A percentile compares a stretch with the other conserved stretches of the same genome.
Conservation (phyloP, 192 early-diverging fungal genomes). For the Phycomyces nitens region DNA sequence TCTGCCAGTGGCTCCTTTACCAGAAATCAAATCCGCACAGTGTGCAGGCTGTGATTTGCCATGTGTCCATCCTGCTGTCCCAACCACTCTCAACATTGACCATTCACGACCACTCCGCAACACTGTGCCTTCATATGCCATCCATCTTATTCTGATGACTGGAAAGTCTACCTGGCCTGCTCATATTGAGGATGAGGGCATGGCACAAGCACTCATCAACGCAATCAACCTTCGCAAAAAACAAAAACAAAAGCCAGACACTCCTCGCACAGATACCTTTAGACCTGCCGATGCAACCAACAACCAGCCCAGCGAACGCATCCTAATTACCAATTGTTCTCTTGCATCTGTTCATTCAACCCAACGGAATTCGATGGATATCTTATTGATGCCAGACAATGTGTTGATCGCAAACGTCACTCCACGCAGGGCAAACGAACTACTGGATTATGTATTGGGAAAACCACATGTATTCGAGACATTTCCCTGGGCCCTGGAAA, state of each 20-base stretch:
- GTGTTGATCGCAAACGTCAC: conserved; percentile 44
- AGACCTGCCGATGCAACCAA: background rate
- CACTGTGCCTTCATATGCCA: conserved; percentile 13
- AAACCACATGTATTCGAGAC: conserved; percentile 27
- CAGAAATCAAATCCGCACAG: conserved; percentile 4
- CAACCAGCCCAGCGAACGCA: background rate
- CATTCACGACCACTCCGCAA: conserved; percentile 15
- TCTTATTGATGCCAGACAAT: conserved; percentile 37
- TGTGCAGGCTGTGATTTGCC: conserved; percentile 11
- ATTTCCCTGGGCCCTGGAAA: background rate
- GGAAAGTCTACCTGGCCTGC: conserved; percentile 9
- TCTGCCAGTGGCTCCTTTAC: background rate
- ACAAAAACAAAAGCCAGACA: background rate
- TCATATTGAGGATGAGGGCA: conserved; percentile 17
- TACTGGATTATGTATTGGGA: conserved; percentile 39
- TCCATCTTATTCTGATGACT: conserved; percentile 14
- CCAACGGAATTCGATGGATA: conserved; percentile 1
- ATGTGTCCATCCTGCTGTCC: conserved; percentile 5
- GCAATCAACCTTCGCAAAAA: background rate
- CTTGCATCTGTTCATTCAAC: conserved; percentile 13
- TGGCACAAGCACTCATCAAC: conserved; percentile 6
- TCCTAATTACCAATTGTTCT: conserved; percentile 9
- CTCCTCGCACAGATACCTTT: background rate
- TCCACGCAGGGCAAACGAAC: conserved; percentile 24
- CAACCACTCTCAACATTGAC: conserved; percentile 12